Conservation (phyloP, 371 early-diverging fungal species). For the Phascolomyces articulosus region DNA sequence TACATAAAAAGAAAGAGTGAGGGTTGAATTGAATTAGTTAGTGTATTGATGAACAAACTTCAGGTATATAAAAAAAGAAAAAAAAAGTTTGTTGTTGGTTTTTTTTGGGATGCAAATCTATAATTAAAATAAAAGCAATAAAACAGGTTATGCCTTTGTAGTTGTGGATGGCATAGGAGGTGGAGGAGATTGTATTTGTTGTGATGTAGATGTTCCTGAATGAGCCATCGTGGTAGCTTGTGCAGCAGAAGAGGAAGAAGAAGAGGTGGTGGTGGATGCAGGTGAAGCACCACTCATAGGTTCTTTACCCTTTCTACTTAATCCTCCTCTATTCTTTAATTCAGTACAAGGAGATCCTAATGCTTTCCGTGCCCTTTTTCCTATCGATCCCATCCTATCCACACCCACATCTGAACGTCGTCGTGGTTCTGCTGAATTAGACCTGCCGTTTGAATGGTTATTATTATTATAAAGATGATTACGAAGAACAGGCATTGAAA, state of each 20-base stretch:
- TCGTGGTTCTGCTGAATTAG: conserved; percentile 5
- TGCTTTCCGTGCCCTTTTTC: neutral
- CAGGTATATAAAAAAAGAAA: neutral
- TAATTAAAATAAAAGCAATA: neutral
- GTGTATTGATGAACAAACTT: neutral
- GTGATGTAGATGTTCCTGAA: neutral
- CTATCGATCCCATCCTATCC: conserved; percentile 1
- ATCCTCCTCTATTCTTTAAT: neutral
- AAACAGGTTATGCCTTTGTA: conserved; percentile 4
- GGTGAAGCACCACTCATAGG: conserved; percentile 1
- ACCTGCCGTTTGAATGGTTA: neutral
- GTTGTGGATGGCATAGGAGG: neutral
- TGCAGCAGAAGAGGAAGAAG: neutral
- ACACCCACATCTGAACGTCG: conserved; percentile 13
- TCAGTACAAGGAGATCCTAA: neutral
- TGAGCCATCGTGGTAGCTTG: neutral
- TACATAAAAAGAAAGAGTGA: neutral
- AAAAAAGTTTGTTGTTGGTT: too few species aligned
- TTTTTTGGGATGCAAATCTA: neutral
- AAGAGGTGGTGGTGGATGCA: conserved; percentile 4
- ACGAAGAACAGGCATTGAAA: conserved; percentile 19
- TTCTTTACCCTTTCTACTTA: conserved; percentile 14
- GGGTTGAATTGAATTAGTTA: too few species aligned
- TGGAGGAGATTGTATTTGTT: neutral
- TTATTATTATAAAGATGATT: too few species aligned